Percentiles rank a stretch among this genome's conserved stretches.
These are phyloP conservation scores for Solanum appendiculatum DNA, from an alignment of 257 asterid species.

Conservation along the genomic window DNA sequence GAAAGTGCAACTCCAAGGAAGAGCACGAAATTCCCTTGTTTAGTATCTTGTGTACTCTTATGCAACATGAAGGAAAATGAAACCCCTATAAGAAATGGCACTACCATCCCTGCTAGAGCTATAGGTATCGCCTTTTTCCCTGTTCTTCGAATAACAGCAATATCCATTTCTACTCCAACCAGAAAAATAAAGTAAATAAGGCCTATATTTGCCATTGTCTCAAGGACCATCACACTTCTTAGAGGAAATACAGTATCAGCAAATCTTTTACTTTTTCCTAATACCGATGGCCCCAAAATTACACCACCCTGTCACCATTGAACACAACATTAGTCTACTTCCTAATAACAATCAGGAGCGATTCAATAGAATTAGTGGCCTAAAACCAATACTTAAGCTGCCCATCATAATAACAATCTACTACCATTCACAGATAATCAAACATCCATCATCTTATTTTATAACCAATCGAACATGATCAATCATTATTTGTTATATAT, in stretches of 20 bases:
- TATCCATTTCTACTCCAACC: slow-evolving; percentile 5
- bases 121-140: neutral
- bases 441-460: neutral
- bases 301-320: slow-evolving; percentile 1
- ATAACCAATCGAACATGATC: neutral
- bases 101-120: slow-evolving; percentile 7
- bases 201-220: slow-evolving; percentile 8
- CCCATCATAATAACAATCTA: too few species aligned
- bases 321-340: neutral
- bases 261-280: neutral
- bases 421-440: neutral
- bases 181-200: neutral
- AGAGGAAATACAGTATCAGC: neutral
- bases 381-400: neutral
- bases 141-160: neutral
- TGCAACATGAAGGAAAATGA: neutral
- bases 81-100: slow-evolving; percentile 4
- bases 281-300: slow-evolving; percentile 4
- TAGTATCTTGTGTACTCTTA: neutral
- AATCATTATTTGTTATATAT: neutral
- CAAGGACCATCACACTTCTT: neutral
- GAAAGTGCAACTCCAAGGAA: slow-evolving; percentile 13
- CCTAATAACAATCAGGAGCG: neutral
- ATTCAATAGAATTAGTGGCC: neutral
- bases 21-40: neutral